A percentile compares a stretch with the other conserved stretches of the same genome.
phyloP scores from a whole-genome alignment of 805 yeast genomes.

The Ogataea sp. region DNA sequence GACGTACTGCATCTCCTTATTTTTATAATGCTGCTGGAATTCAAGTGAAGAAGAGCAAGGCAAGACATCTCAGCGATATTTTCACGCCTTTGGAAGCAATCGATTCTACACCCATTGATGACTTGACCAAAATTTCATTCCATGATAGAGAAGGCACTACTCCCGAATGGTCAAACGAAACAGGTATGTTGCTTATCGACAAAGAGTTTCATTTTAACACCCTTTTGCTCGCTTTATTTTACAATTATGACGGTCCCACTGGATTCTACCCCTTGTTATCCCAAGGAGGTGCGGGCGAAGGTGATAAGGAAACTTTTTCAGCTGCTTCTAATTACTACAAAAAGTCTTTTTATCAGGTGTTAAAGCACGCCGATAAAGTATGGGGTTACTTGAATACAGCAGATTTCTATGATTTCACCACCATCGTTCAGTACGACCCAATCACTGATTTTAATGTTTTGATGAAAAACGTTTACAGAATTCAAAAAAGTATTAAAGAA shows the following conservation, averaged over 20 bases:
- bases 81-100: conserved; percentile 12
- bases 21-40: conserved; percentile 32
- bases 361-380: conserved; percentile 20
- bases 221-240: conserved; percentile 51
- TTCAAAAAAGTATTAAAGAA: conserved; percentile 3
- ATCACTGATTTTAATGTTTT: conserved; percentile 18
- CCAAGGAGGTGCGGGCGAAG: conserved; percentile 62
- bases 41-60: conserved; percentile 22
- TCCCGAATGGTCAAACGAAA: conserved; percentile 60
- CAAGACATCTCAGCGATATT: conserved; percentile 18
- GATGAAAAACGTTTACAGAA: conserved; percentile 5
- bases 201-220: conserved; percentile 50
- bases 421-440: conserved; percentile 24
- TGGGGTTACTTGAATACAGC: conserved; percentile 12
- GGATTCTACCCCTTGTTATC: conserved; percentile 51
- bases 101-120: not conserved
- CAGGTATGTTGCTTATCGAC: conserved; percentile 55
- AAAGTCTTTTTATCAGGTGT: conserved; percentile 41
- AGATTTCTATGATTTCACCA: conserved; percentile 18
- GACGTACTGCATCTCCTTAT: conserved; percentile 56
- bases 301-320: conserved; percentile 68
- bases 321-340: conserved; percentile 50
- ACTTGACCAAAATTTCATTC: conserved; percentile 31
- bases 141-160: conserved; percentile 59
- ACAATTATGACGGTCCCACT: conserved; percentile 55